phyloP scores from a whole-genome alignment of 495 filamentous ascomycete species.

The Lasiosphaeria ovina region DNA sequence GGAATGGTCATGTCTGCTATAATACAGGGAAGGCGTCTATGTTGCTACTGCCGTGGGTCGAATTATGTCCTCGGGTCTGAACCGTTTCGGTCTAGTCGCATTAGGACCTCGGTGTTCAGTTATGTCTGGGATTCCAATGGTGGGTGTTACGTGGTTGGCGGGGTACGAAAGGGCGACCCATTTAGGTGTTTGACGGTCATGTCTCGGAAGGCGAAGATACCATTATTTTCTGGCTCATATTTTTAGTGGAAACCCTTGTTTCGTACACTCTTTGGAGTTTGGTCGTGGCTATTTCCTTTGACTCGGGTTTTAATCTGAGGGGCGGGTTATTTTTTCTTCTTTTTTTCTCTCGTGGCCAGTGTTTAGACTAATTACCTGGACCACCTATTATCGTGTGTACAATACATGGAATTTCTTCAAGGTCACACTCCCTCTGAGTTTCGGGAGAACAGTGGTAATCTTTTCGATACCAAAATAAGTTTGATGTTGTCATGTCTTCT shows the following conservation, averaged over 20 bases:
- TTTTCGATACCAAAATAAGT: too few relatives aligned
- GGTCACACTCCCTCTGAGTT: too few relatives aligned
- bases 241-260: neutral
- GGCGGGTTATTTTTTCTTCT: too few relatives aligned
- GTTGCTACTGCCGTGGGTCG: neutral
- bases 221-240: neutral
- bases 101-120: neutral
- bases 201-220: neutral
- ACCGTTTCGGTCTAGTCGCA: neutral
- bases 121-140: neutral
- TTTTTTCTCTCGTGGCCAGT: too few relatives aligned
- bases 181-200: neutral
- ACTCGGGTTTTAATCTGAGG: too few relatives aligned
- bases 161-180: neutral
- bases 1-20: neutral
- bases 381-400: too few relatives aligned
- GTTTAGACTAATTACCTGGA: too few relatives aligned
- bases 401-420: too few relatives aligned
- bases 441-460: too few relatives aligned
- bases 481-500: too few relatives aligned
- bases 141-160: neutral
- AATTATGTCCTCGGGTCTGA: neutral
- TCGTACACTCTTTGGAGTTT: too few relatives aligned
- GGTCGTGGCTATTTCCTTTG: too few relatives aligned
- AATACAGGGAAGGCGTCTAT: neutral